These are phyloP conservation scores for Leptosphaerulina australis DNA, from an alignment of 2,329 filamentous ascomycete genomes.

Conservation along the genomic window DNA sequence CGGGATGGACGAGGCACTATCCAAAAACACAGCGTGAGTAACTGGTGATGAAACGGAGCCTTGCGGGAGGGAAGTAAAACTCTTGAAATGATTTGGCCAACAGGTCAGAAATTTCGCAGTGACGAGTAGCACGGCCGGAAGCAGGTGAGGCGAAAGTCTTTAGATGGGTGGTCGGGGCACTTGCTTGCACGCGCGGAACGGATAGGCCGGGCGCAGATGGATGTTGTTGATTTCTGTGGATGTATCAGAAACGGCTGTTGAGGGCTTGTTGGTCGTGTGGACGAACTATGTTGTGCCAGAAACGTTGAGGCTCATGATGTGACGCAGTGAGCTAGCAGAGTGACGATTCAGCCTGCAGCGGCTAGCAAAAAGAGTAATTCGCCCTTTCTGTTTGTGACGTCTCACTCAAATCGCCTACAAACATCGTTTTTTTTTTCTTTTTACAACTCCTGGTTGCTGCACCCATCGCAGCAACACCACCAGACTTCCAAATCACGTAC, in stretches of 20 bases:
- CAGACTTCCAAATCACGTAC: slow-evolving; percentile 5
- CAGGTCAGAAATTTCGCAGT: slow-evolving; percentile 33
- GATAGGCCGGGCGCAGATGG: slow-evolving; percentile 6
- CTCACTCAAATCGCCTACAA: slow-evolving; percentile 4
- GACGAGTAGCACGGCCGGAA: slow-evolving; percentile 29
- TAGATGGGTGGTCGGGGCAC: slow-evolving; percentile 20
- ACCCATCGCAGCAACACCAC: not conserved
- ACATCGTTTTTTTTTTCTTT: not conserved
- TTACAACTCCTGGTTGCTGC: slow-evolving; percentile 4
- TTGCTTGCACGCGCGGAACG: slow-evolving; percentile 14
- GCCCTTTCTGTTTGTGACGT: slow-evolving; percentile 13
- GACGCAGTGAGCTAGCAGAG: slow-evolving; percentile 13
- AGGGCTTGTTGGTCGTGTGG: slow-evolving; percentile 11
- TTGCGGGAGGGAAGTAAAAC: slow-evolving; percentile 36
- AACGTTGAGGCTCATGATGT: slow-evolving; percentile 14
- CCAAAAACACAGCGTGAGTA: slow-evolving; percentile 36
- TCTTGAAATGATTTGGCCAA: slow-evolving; percentile 38
- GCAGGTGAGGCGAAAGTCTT: slow-evolving; percentile 25
- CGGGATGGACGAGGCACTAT: slow-evolving; percentile 38
- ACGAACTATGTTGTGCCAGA: slow-evolving; percentile 10
- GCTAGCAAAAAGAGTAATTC: slow-evolving; percentile 18
- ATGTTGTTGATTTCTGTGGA: slow-evolving; percentile 2
- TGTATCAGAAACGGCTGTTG: slow-evolving; percentile 13
- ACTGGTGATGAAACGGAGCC: slow-evolving; percentile 26
- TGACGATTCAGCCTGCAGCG: slow-evolving; percentile 12